These are phyloP conservation scores for Leptographium lundbergii DNA, from an alignment of 2,329 filamentous ascomycete species.

Conservation along the genomic window DNA sequence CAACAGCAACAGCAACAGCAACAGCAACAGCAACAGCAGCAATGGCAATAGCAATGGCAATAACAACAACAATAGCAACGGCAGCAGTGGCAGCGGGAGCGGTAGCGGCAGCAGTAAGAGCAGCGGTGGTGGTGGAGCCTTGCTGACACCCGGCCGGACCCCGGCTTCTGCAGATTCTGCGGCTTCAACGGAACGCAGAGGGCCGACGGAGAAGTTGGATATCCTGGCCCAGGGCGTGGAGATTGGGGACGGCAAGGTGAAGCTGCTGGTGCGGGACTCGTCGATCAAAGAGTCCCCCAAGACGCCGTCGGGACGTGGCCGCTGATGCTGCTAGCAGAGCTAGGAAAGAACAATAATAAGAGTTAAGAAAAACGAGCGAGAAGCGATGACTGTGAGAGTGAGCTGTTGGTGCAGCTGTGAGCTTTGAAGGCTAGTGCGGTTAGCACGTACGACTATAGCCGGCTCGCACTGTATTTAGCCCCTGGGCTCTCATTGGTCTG, in stretches of 20 bases:
- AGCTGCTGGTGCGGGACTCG: constrained; percentile 46
- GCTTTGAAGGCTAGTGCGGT: neutral
- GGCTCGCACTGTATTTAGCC: neutral
- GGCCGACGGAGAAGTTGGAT: constrained; percentile 30
- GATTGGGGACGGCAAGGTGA: constrained; percentile 54
- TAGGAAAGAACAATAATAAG: neutral
- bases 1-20: neutral
- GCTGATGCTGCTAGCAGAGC: neutral
- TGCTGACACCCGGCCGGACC: neutral
- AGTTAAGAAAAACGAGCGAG: neutral
- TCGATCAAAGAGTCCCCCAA: constrained; percentile 35
- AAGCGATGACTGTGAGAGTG: neutral
- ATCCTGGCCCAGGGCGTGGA: constrained; percentile 54
- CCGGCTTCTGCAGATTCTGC: neutral
- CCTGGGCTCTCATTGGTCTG: neutral
- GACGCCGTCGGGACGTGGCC: constrained; percentile 14
- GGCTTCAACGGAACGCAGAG: neutral
- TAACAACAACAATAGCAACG: no score
- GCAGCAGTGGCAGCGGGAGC: neutral
- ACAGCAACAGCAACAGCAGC: neutral
- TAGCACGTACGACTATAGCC: neutral
- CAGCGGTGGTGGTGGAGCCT: neutral
- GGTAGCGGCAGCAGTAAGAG: neutral
- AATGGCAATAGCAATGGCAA: neutral
- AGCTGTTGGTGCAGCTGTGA: neutral